Conservation (phyloP, 768 basidiomycete genomes). For the Suillus placidus region DNA sequence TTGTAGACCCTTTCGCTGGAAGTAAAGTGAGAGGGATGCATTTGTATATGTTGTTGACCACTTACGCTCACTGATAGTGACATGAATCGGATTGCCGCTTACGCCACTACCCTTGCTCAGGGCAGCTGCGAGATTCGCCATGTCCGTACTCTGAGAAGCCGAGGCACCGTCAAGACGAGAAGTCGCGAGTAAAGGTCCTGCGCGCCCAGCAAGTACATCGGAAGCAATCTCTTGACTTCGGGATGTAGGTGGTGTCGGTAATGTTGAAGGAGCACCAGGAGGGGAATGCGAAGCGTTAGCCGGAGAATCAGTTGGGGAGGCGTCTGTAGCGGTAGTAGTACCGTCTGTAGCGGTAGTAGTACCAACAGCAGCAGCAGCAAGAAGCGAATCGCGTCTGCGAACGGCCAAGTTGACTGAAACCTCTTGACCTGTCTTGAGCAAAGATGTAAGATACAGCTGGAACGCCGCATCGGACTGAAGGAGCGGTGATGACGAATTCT, state of each 20-base stretch:
- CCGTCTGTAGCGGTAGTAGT: constrained; percentile 17
- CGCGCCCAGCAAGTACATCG: constrained; percentile 37
- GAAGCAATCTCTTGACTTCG: constrained; percentile 47
- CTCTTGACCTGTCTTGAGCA: constrained; percentile 60
- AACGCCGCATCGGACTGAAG: constrained; percentile 74
- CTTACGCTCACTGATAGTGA: constrained; percentile 82
- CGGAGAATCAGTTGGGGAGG: constrained; percentile 13
- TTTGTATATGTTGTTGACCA: constrained; percentile 17
- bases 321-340: constrained; percentile 13
- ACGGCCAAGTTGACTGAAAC: constrained; percentile 65
- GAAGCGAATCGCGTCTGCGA: constrained; percentile 66
- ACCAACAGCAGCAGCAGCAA: constrained; percentile 40
- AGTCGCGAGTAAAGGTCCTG: constrained; percentile 11
- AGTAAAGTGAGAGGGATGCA: constrained; percentile 1
- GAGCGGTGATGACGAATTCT: constrained; percentile 74
- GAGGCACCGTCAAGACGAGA: constrained; percentile 9
- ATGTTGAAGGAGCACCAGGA: constrained; percentile 19
- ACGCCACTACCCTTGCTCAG: constrained; percentile 47
- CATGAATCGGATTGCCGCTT: constrained; percentile 68
- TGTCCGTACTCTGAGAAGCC: constrained; percentile 28
- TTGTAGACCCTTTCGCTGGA: constrained; percentile 69
- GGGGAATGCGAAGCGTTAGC: constrained; percentile 10
- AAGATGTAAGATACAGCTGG: constrained; percentile 70
- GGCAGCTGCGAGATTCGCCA: constrained; percentile 46
- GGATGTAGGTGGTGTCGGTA: constrained; percentile 31